phyloP scores from a whole-genome alignment of 2,329 filamentous ascomycete genomes.

The Fusarium ramigenum region DNA sequence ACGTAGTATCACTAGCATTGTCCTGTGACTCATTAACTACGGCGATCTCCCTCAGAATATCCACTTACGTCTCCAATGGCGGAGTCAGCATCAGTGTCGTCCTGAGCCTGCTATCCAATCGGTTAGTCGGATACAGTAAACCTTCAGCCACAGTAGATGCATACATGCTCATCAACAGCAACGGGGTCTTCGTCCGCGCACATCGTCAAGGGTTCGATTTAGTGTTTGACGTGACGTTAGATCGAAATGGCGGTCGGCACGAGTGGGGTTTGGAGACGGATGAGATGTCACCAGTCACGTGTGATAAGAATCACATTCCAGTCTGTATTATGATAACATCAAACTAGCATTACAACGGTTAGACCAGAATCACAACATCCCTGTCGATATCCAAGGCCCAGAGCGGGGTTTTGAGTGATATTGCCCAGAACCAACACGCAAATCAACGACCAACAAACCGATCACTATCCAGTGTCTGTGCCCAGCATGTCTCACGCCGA shows the following conservation, averaged over 20 bases:
- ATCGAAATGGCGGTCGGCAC: background rate
- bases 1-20: background rate
- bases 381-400: background rate
- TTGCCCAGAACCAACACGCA: background rate
- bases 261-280: background rate
- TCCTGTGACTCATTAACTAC: background rate
- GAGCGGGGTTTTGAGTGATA: background rate
- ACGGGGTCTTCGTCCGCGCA: background rate
- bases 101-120: background rate
- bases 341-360: background rate
- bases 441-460: background rate
- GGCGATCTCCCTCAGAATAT: rapidly evolving
- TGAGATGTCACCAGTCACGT: background rate
- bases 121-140: background rate
- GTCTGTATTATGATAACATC: background rate
- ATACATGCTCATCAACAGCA: background rate
- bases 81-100: background rate
- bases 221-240: background rate
- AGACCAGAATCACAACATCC: background rate
- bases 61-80: background rate
- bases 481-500: background rate
- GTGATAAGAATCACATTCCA: background rate
- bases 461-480: background rate
- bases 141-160: background rate
- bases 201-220: background rate